Evolutionary conservation across 768 basidiomycete genomes (phyloP).

Genomic region (Hypsizygus marmoreus): DNA sequence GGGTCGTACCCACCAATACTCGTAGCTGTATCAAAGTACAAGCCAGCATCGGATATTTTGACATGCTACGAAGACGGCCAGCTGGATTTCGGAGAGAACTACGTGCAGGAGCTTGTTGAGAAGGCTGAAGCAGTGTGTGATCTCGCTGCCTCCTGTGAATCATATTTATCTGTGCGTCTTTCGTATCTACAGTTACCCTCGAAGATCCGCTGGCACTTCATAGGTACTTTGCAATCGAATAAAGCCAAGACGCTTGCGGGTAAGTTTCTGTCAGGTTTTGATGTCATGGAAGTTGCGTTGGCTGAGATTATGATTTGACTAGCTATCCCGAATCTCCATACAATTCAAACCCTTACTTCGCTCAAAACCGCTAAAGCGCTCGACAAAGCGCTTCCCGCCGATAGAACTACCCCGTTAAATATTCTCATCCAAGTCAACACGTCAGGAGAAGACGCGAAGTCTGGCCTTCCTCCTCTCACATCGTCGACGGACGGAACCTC

Average conservation of each 20-base stretch:
- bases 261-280: constrained; percentile 35
- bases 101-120: constrained; percentile 89
- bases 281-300: no score
- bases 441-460: constrained; percentile 89
- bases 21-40: constrained; percentile 93
- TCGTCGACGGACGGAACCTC: constrained; percentile 33
- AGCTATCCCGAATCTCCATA: constrained; percentile 89
- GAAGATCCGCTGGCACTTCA: constrained; percentile 96
- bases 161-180: constrained; percentile 4
- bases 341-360: constrained; percentile 86
- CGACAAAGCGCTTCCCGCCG: constrained; percentile 64
- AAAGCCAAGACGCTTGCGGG: constrained; percentile 89
- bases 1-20: constrained; percentile 38
- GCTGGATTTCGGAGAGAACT: constrained; percentile 96
- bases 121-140: constrained; percentile 68
- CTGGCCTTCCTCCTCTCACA: constrained; percentile 71
- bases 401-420: constrained; percentile 65
- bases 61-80: constrained; percentile 83
- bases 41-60: constrained; percentile 84
- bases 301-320: no score
- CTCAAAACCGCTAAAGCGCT: constrained; percentile 78
- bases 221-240: constrained; percentile 91
- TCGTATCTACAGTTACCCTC: constrained; percentile 63
- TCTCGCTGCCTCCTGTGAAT: constrained; percentile 1
- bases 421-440: constrained; percentile 95